Base-by-base conservation (phyloP, 2,329 filamentous ascomycete species). In the Fusarium citri region DNA sequence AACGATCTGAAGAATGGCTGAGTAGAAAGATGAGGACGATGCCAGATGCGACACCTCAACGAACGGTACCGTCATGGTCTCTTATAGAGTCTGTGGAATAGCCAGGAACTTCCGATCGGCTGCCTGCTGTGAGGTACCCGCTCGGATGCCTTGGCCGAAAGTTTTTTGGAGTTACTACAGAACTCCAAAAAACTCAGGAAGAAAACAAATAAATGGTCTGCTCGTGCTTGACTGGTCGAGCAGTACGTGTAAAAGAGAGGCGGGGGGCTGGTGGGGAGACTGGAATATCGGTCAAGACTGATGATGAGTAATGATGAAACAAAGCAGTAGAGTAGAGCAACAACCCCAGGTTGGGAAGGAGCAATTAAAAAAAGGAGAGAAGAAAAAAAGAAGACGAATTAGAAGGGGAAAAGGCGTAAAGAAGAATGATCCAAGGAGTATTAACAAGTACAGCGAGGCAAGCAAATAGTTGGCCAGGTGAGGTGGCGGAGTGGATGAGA, bases 1-100 rank as follows among this genome's bases (percentile, higher is more conserved):
- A 23, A 97, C 85, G 6, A 93, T 91, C 73, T 95, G 92, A 10
- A 93, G 86, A 69, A 94, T 86, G 67, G 92, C 88, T 23, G 94
- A 88, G 80, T 94, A 97, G 83, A 97, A 97, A 10, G 93, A 96
- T 51, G 91, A 89, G 6, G 94, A 92, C 37, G 90, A 89, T 57
- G 93, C 88, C 56, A 97, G 88, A 79, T 94, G 90, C 65, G 89
- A 90, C 76, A 97, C 94, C 76, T 88, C 84, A 71, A 89, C 76
- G 69, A 84, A 83, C 50, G 87, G 86, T 68, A 85, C 76, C 78
- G 82, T 82, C 71, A 78, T 77, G 55, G 48, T 71, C 55, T 64
- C 69, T 62, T 71, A 64, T 68, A 76, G 49, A 66, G 51, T 55
- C 53, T 42, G 48, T 61, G 40, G 55, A 65, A 51, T 59, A 59